phyloP scores from a whole-genome alignment of 495 filamentous ascomycete species.

The Daldinia vernicosa region DNA sequence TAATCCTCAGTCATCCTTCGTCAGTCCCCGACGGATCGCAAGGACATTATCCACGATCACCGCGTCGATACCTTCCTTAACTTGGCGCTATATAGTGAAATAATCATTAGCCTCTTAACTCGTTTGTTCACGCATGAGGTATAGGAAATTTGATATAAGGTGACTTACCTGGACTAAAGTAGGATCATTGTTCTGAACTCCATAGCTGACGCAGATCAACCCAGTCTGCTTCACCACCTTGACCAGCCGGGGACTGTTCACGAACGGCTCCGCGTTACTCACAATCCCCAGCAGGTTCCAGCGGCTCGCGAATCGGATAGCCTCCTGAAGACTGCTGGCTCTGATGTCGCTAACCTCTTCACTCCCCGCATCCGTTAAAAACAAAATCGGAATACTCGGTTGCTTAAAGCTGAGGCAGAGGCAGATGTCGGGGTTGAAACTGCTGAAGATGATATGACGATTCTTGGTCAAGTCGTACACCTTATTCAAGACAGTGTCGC shows the following conservation, averaged over 20 bases:
- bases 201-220: slow-evolving; percentile 96
- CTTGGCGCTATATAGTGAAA: slow-evolving; percentile 72
- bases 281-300: slow-evolving; percentile 97
- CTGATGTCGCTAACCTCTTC: slow-evolving; percentile 83
- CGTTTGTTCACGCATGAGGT: neutral
- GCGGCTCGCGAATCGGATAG: slow-evolving; percentile 87
- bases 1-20: slow-evolving; percentile 41
- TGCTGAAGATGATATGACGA: slow-evolving; percentile 92
- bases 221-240: slow-evolving; percentile 95
- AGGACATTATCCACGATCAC: slow-evolving; percentile 96
- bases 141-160: neutral
- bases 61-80: slow-evolving; percentile 93
- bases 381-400: slow-evolving; percentile 92
- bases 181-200: slow-evolving; percentile 84
- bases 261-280: slow-evolving; percentile 80
- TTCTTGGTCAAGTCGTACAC: slow-evolving; percentile 76
- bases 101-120: slow-evolving; percentile 38
- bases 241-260: slow-evolving; percentile 88
- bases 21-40: slow-evolving; percentile 68
- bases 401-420: slow-evolving; percentile 93
- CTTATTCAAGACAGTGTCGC: slow-evolving; percentile 88
- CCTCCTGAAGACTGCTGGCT: slow-evolving; percentile 93
- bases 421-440: slow-evolving; percentile 97
- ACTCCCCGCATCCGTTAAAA: slow-evolving; percentile 88
- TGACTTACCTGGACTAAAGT: slow-evolving; percentile 79